These are phyloP conservation scores for Ophiobolus disseminans DNA, from an alignment of 2,329 filamentous ascomycete genomes.

Conservation along the genomic window DNA sequence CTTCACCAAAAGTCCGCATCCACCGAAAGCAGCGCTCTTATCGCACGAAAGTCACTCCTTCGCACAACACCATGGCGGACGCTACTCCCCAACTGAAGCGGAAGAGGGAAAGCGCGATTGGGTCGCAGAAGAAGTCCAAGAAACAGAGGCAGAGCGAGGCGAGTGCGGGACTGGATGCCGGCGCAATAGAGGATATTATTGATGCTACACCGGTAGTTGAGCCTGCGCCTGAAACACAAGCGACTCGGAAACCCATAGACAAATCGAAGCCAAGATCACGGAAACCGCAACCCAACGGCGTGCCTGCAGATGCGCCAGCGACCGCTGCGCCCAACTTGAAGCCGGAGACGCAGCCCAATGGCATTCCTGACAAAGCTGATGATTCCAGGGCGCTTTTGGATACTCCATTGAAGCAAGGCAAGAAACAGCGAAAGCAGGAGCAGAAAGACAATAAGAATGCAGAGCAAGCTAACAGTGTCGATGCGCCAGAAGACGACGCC, in stretches of 20 bases:
- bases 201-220: conserved; percentile 16
- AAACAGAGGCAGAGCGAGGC: conserved; percentile 35
- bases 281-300: conserved; percentile 10
- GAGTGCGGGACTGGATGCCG: conserved; percentile 21
- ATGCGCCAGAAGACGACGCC: neutral
- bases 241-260: conserved; percentile 18
- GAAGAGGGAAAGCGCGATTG: conserved; percentile 37
- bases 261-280: conserved; percentile 18
- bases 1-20: conserved; percentile 3
- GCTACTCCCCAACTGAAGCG: conserved; percentile 37
- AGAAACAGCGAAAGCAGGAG: conserved; percentile 12
- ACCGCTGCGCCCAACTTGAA: neutral
- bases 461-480: neutral
- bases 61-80: conserved; percentile 31
- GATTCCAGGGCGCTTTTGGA: neutral
- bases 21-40: neutral
- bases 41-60: neutral
- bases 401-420: neutral
- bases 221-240: conserved; percentile 20
- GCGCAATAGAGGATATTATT: conserved; percentile 4
- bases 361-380: too few relatives aligned
- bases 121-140: conserved; percentile 38
- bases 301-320: neutral
- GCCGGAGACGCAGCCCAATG: neutral
- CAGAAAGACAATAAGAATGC: conserved; percentile 3